Base-by-base conservation (phyloP, 2,329 filamentous ascomycete genomes). In the Westerdykella aurantiaca region DNA sequence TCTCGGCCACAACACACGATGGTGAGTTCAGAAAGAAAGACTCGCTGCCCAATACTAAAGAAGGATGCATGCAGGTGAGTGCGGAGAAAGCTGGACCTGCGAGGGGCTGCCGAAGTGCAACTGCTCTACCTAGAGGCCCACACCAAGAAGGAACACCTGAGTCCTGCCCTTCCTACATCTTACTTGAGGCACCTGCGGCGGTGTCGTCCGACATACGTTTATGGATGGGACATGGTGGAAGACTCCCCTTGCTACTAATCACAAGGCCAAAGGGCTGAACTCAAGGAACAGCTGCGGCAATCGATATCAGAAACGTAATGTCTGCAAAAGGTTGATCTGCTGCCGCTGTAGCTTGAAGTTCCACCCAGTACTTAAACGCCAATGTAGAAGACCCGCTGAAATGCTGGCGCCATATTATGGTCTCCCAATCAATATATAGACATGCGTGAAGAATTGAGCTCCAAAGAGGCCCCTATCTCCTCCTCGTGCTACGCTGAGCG, bases 401-500 rank as follows among this genome's bases (percentile, higher is more conserved):
- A 22, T 17, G 16, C 37, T 29, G 7, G n/a, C 13, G n/a, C 17
- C 23, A 39, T 22, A 39, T 29, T 10, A 21, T 21, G 3, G 18
- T 21, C 13, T n/a, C 6, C 18, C 18, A 21, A 21, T 21, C 18
- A 21, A 21, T 21, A 21, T 21, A 21, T 21, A 21, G 18, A 29
- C 7, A 4, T 29, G 25, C 4, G 9, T 29, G 25, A 12, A 29
- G 18, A 29, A 29, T 29, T 12, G 25, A 29, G 11, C 25, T 29
- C 4, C 10, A 12, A 12, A 10, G 9, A 29, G 10, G 31, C n/a
- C 34, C 37, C 47, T 50, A 64, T 44, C 58, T 56, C 42, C 58
- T 57, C 29, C 63, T 52, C 6, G 54, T 60, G 31, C 41, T 43
- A 14, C 62, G 49, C 17, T 60, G 42, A 29, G 53, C 53, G 18